Evolutionary conservation across 2,329 filamentous ascomycete species (phyloP), one percentile per base, ranked within the genome.

Genomic region (Sodiomyces alkalinus): DNA sequence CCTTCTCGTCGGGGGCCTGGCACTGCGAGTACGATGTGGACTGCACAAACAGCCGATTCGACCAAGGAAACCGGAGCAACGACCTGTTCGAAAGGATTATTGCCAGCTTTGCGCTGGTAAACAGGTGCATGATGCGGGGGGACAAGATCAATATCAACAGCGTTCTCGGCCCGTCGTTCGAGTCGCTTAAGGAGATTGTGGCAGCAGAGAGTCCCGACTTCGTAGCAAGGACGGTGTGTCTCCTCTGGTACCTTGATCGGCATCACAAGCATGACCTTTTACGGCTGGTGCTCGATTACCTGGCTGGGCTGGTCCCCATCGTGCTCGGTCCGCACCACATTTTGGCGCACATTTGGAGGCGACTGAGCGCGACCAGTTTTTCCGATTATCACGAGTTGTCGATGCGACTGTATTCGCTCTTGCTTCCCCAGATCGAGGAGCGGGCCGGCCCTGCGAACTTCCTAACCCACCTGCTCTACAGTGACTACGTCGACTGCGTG

Each of bases 51-150:
- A 36, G 27, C n/a, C 34, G 29, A 6, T 19, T 37, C 6, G 14
- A 33, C 22, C 26, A 29, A n/a, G 35, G 34, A 1, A 46, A 51
- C 24, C 42, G 46, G n/a, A 48, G 46, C 20, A 42, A 49, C 14
- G 48, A 49, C 17, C 30, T 52, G n/a, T 50, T 52, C 30, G 48
- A 52, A 28, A 42, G 48, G 4, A 46, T 49, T 13, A 43, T 52
- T 19, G 37, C 48, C 11, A 48, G 46, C 29, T 48, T 52, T 24
- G 46, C 44, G 14, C 27, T 52, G 27, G 42, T 49, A 17, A 52
- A 51, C 24, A 40, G 45, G 10, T 49, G 44, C 21, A 42, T 50
- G 47, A 45, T 43, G 33, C 37, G 40, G 6, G 46, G 45, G 9
- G 48, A 52, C 27, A 34, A 48, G 5, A 42, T 52, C 20, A 36